Conservation (phyloP, 768 basidiomycete species). For the Tulasnella sp. region DNA sequence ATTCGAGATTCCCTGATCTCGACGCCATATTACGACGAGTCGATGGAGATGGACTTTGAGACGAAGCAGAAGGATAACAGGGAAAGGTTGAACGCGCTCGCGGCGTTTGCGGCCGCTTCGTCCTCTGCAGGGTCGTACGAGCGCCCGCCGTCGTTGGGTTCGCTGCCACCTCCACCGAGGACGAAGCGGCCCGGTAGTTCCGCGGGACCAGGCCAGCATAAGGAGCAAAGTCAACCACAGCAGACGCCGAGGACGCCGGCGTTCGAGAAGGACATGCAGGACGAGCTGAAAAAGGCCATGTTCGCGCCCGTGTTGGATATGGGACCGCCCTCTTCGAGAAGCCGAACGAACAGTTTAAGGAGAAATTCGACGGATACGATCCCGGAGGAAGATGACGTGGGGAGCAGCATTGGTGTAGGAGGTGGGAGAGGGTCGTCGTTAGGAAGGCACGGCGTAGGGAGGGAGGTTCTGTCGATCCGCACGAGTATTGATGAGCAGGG, state of each 20-base stretch:
- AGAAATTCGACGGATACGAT: constrained; percentile 19
- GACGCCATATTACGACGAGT: not conserved
- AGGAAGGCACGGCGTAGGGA: not conserved
- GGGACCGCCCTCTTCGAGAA: not conserved
- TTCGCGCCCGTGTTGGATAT: constrained; percentile 17
- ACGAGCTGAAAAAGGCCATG: constrained; percentile 27
- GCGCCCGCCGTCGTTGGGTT: constrained; percentile 24
- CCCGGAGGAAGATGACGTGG: constrained; percentile 3
- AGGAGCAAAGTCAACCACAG: not conserved
- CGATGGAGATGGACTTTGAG: constrained; percentile 20
- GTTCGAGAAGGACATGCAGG: constrained; percentile 22
- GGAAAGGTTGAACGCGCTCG: constrained; percentile 19
- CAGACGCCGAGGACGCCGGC: not conserved
- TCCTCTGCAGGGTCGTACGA: not conserved
- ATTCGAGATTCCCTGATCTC: not conserved
- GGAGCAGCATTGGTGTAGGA: not conserved
- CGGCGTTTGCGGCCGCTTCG: not conserved
- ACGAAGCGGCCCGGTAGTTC: not conserved
- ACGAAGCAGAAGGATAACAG: constrained; percentile 1
- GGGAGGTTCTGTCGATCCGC: constrained; percentile 4
- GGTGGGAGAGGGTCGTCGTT: not conserved
- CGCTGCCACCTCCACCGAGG: constrained; percentile 21
- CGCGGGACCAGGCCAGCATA: not conserved
- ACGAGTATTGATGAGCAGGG: constrained; percentile 11
- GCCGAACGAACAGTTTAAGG: constrained; percentile 3